Conservation (phyloP, 768 basidiomycete species). For the Coprinopsis sp. region DNA sequence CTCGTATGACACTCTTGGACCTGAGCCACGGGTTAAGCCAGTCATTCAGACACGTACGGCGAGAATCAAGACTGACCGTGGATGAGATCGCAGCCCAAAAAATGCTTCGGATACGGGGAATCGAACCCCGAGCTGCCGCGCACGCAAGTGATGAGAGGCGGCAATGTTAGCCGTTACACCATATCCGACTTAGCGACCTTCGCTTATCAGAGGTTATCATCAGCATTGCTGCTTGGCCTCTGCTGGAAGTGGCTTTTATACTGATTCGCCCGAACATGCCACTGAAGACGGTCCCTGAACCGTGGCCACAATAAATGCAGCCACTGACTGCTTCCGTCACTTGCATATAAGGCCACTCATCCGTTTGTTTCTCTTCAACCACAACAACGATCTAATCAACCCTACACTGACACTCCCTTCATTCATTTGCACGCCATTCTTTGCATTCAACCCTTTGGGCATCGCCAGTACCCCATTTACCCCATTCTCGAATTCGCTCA, state of each 20-base stretch:
- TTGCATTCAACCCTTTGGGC: not conserved
- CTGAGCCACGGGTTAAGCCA: too few species aligned
- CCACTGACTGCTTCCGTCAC: not conserved
- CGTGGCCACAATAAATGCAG: not conserved
- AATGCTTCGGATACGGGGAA: constrained; percentile 18
- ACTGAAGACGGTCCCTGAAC: not conserved
- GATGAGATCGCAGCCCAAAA: too few species aligned
- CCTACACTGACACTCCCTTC: too few species aligned
- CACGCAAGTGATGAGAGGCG: constrained; percentile 11
- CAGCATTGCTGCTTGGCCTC: too few species aligned
- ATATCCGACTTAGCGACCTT: constrained; percentile 10
- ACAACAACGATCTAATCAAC: not conserved
- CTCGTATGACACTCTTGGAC: too few species aligned
- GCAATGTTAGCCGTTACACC: constrained; percentile 18
- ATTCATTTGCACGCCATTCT: not conserved
- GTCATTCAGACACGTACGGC: too few species aligned
- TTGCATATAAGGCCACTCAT: not conserved
- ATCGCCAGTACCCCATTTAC: not conserved
- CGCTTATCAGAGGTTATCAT: too few species aligned
- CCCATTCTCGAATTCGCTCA: not conserved
- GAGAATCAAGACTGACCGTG: too few species aligned
- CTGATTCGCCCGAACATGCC: too few species aligned
- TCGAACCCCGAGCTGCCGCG: constrained; percentile 16
- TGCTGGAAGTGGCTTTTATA: too few species aligned
- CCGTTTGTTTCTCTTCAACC: not conserved